Evolutionary conservation across 495 filamentous ascomycete species (phyloP), one percentile per base, ranked within the genome.

Genomic region (Pseudevernia furfuracea): DNA sequence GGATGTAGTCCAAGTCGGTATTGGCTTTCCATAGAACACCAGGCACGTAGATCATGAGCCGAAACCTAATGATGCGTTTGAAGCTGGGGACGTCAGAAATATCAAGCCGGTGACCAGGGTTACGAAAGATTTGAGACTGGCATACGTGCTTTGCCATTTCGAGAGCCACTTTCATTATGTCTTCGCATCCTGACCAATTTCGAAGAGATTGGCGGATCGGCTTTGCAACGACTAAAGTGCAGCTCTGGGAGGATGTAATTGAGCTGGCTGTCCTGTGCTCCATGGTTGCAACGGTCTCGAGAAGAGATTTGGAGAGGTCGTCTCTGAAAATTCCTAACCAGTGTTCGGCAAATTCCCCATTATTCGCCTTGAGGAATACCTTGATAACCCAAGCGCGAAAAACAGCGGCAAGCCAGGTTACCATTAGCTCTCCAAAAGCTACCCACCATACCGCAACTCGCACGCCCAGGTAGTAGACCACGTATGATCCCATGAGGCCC

Each of bases 381-480:
- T 9, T 53, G 12, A 53, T 32, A 19, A 15, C 0, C 11, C 25
- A 30, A 61, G 60, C 41, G 7, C 59, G 39, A 34, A 61, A 48
- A 25, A n/a, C 41, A 15, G 39, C 59, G 5, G 59, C 34, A 15
- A 34, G 21, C 44, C 60, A 53, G 4, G 15, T 28, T 1, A 61
- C 39, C 30, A 39, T 3, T 25, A 61, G 15, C 12, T 53, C 32
- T 19, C 60, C 30, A 8, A 61, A 61, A 4, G 43, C 43, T 17
- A 61, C 60, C 60, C 43, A 61, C 60, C 43, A 61, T 23, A 21
- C 12, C n/a, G 60, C 60, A 30, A 61, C 60, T n/a, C 60, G 60
- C 5, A 61, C 36, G 32, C 30, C 60, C 5, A 52, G 30, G 25
- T 52, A 61, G 17, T 61, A 61, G 14, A 39, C 34, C 21, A 61